These are phyloP conservation scores for Gonium pectorale DNA, from an alignment of 139 green algal species.

Conservation along the genomic window DNA sequence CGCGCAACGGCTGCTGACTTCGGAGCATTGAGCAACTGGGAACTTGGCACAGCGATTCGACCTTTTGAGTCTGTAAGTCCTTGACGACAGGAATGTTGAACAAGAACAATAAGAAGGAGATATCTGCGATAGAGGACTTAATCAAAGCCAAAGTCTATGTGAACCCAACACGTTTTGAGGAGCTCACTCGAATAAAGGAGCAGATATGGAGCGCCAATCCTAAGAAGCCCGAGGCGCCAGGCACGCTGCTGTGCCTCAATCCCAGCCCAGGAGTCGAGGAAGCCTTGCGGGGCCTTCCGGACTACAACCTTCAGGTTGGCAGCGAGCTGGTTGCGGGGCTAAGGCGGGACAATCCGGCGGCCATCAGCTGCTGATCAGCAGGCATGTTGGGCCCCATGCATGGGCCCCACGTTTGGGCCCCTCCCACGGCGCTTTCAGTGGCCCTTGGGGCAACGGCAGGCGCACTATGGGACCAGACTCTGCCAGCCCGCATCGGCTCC, in stretches of 20 bases:
- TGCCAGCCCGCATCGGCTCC: too few relatives aligned
- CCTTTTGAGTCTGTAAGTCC: too few relatives aligned
- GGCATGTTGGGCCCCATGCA: too few relatives aligned
- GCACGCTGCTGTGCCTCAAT: conserved; percentile 23
- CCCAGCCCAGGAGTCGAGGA: not conserved
- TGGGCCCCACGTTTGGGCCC: too few relatives aligned
- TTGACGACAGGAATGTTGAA: conserved; percentile 7
- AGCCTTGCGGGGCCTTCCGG: not conserved
- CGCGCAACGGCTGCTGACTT: too few relatives aligned
- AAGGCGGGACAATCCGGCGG: too few relatives aligned
- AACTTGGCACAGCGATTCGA: too few relatives aligned
- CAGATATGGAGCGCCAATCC: not conserved
- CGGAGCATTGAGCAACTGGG: too few relatives aligned
- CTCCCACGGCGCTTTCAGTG: too few relatives aligned
- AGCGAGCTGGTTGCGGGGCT: not conserved
- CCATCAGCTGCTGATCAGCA: too few relatives aligned
- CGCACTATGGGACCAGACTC: too few relatives aligned
- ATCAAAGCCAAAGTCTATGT: conserved; percentile 24
- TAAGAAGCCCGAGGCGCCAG: not conserved
- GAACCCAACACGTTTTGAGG: not conserved
- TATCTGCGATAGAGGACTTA: conserved; percentile 18
- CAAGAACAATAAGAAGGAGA: conserved; percentile 33
- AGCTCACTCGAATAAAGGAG: not conserved
- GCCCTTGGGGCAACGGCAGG: too few relatives aligned
- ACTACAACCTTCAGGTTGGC: conserved; percentile 1